These are phyloP conservation scores for Leptodermis oblonga DNA, from an alignment of 257 asterid genomes.

Conservation along the genomic window DNA sequence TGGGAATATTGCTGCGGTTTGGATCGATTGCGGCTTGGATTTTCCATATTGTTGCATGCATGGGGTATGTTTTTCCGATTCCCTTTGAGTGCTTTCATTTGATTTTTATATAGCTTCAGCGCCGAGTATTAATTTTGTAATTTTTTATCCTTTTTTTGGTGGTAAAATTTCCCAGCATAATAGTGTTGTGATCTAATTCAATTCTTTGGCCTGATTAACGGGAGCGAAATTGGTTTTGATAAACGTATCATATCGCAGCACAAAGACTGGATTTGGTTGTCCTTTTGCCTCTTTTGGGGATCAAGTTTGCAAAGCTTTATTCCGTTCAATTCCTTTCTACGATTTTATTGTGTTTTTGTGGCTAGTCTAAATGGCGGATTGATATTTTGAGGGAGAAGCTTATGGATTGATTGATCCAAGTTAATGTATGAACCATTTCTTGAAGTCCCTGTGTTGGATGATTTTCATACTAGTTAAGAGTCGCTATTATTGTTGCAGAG, in stretches of 20 bases:
- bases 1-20: constrained; percentile 48
- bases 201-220: background rate
- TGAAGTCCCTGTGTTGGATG: background rate
- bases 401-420: background rate
- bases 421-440: background rate
- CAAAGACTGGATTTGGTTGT: background rate
- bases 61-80: constrained; percentile 62
- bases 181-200: background rate
- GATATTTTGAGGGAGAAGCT: background rate
- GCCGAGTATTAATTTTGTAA: background rate
- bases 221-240: background rate
- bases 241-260: too few relatives aligned
- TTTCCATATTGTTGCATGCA: constrained; percentile 48
- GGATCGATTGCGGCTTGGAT: constrained; percentile 62
- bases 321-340: background rate
- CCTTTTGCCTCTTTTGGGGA: background rate
- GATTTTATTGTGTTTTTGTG: background rate
- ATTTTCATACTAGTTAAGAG: constrained; percentile 4
- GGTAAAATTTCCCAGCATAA: background rate
- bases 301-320: background rate
- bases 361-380: background rate
- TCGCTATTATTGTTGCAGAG: constrained; percentile 56
- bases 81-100: background rate
- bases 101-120: background rate
- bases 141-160: background rate